A percentile compares a stretch with the other conserved stretches of the same genome.
phyloP scores from a whole-genome alignment of 345 rosid species.

The Citrus unshiu region DNA sequence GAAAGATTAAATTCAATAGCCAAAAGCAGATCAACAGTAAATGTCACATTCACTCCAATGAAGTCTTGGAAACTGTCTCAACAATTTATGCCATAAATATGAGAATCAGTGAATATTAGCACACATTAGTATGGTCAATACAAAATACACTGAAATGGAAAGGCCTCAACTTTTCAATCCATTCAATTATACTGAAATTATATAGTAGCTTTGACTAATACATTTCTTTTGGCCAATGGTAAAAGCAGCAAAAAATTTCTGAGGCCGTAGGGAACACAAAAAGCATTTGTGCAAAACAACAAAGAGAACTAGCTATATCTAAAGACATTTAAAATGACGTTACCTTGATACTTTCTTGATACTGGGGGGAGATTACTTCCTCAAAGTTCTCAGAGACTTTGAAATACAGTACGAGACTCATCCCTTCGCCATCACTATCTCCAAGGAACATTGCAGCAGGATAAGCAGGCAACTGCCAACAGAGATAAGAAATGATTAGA shows the following conservation, averaged over 20 bases:
- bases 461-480: conserved; percentile 79
- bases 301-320: background rate
- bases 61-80: background rate
- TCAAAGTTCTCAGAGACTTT: conserved; percentile 63
- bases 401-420: conserved; percentile 88
- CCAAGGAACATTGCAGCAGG: conserved; percentile 91
- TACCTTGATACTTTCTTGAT: conserved; percentile 74
- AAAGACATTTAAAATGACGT: background rate
- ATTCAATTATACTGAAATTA: background rate
- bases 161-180: background rate
- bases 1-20: background rate
- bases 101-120: background rate
- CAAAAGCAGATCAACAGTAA: background rate
- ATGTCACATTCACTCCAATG: background rate
- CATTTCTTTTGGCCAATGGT: background rate
- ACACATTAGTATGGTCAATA: background rate
- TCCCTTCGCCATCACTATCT: conserved; percentile 87
- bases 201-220: background rate
- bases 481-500: conserved; percentile 11
- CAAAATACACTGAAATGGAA: background rate
- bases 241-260: background rate
- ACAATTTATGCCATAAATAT: background rate
- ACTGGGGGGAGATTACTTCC: conserved; percentile 56
- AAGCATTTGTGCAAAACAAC: background rate
- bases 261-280: background rate